Evolutionary conservation across 257 asterid genomes (phyloP), one percentile per base, ranked within the genome.

Genomic region (Coffea eugenioides): DNA sequence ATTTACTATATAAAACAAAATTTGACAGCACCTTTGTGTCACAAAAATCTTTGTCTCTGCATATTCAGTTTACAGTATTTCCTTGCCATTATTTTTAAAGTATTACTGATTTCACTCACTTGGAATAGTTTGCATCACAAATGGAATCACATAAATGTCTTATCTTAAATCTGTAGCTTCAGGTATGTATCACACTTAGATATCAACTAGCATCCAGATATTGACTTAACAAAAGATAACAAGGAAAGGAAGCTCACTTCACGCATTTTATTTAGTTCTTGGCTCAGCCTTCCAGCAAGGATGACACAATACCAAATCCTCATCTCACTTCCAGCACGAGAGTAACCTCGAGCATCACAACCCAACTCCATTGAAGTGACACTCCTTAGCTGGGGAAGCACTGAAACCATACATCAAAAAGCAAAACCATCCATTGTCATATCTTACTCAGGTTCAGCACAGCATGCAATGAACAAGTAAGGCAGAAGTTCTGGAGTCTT

Each of bases 351-450:
- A 23, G 92, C 92, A 86, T 91, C 93, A 76, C 99, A 96, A 57
- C 99, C 99, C 87, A 96, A 86, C 80, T 92, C 99, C 85, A 71
- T 77, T 20, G 99, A 78, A 70, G 99, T 92, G 77, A 88, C 57
- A 77, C 88, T 94, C 91, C 99, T 92, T 88, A 96, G 85, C 85
- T 94, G 99, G 69, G 98, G 97, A 85, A 96, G 97, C 88, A 94
- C 99, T 96, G 91, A 72, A 86, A 91, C 73, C 80, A 84, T 71
- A 71, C 75, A 79, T 56, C 71, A 8, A 64, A 74, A 70, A 82
- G 76, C 82, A 81, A 79, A 80, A 49, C 59, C 52, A 51, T 39
- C 41, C 56, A 46, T 45, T 70, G 43, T 10, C n/a, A 23, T n/a
- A 43, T 70, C 51, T 23, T 43, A 75, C 45, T 6, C 1, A 16